Percentiles rank a stretch among this genome's conserved stretches.
Conservation (phyloP, 1,284 basidiomycete species). For the Melanopsichium pennsylvanicum region DNA sequence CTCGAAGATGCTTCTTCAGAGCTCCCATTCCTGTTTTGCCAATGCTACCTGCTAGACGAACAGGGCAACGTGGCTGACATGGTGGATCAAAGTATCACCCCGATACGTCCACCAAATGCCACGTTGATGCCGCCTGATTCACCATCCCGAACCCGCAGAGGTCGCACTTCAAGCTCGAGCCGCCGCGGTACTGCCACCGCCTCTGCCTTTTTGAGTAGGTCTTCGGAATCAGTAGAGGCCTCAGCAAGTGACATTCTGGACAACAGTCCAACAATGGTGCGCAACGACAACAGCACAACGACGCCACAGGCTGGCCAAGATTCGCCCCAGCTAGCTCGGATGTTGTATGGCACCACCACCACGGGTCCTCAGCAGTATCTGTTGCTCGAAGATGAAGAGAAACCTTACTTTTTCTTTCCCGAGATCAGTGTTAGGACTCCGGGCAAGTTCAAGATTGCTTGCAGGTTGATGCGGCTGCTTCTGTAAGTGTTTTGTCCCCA, state of each 20-base stretch:
- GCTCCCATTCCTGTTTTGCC: slow-evolving; percentile 47
- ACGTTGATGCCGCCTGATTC: neutral
- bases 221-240: slow-evolving; percentile 1
- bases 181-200: slow-evolving; percentile 11
- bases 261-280: neutral
- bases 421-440: slow-evolving; percentile 47
- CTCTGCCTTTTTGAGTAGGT: neutral
- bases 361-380: slow-evolving; percentile 30
- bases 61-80: slow-evolving; percentile 32
- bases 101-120: neutral
- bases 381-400: slow-evolving; percentile 5
- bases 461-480: slow-evolving; percentile 40
- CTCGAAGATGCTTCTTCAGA: slow-evolving; percentile 19
- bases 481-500: slow-evolving; percentile 44
- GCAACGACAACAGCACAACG: too few relatives aligned
- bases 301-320: too few relatives aligned
- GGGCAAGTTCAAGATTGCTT: slow-evolving; percentile 42
- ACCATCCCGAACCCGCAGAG: slow-evolving; percentile 5
- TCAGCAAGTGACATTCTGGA: neutral
- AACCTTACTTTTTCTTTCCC: slow-evolving; percentile 49
- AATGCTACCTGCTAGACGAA: slow-evolving; percentile 43
- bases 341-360: slow-evolving; percentile 53
- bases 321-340: slow-evolving; percentile 13
- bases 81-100: slow-evolving; percentile 2
- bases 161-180: slow-evolving; percentile 12